These are phyloP conservation scores for Kappamyces sp. DNA, from an alignment of 192 early-diverging fungal species.

Conservation along the genomic window DNA sequence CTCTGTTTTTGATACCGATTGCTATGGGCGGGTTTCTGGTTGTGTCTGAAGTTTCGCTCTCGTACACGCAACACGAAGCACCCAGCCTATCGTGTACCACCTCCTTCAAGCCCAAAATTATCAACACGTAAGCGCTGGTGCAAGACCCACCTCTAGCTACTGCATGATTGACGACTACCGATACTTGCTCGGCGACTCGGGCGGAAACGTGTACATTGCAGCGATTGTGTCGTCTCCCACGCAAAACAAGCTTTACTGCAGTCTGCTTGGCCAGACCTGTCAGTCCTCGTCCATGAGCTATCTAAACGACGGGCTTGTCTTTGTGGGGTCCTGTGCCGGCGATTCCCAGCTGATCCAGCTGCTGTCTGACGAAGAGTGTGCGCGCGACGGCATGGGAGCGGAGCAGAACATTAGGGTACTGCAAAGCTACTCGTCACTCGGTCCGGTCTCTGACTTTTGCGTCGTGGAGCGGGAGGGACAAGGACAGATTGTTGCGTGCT, in stretches of 20 bases:
- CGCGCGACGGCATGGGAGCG: conserved; percentile 7
- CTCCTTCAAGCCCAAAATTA: conserved; percentile 20
- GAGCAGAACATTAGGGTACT: conserved; percentile 44
- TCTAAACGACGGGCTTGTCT: conserved; percentile 63
- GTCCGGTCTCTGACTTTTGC: conserved; percentile 80
- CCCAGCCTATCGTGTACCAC: background rate
- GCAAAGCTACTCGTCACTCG: conserved; percentile 65
- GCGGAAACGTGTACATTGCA: conserved; percentile 51
- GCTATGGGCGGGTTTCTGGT: background rate
- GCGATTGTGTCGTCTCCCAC: conserved; percentile 1
- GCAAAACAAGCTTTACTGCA: background rate
- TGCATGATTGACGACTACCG: conserved; percentile 30
- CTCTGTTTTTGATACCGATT: background rate
- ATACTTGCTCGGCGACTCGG: conserved; percentile 65
- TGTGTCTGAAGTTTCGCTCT: background rate
- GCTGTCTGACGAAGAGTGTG: conserved; percentile 27
- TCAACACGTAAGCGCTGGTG: conserved; percentile 28
- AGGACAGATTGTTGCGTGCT: conserved; percentile 79
- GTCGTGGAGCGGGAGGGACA: conserved; percentile 47
- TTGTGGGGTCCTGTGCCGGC: conserved; percentile 77
- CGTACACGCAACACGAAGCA: background rate
- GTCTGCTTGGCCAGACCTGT: conserved; percentile 24
- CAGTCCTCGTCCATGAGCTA: conserved; percentile 54
- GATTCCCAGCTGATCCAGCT: conserved; percentile 78
- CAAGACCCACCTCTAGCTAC: no score